phyloP scores from a whole-genome alignment of 495 filamentous ascomycete species.

The Symbiotaphrina buchneri region DNA sequence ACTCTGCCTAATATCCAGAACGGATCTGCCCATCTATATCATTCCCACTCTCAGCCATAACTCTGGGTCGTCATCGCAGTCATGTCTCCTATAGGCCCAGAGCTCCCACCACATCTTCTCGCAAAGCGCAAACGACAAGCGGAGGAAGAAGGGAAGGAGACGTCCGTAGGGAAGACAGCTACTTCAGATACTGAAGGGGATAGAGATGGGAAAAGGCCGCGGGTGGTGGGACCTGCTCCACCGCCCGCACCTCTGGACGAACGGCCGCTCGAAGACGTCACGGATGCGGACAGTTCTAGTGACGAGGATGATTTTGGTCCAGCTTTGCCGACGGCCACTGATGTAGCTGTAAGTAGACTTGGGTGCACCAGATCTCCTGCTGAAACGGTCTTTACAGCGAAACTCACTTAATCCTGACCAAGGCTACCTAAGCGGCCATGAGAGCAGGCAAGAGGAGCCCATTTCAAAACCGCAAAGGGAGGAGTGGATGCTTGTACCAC shows the following conservation, averaged over 20 bases:
- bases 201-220: constrained; percentile 2
- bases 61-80: too few species aligned
- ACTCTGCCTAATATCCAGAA: too few species aligned
- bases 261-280: constrained; percentile 13
- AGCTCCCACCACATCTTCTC: constrained; percentile 11
- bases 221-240: constrained; percentile 22
- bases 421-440: constrained; percentile 6
- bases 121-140: constrained; percentile 15
- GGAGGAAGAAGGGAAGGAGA: constrained; percentile 10
- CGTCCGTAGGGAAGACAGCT: constrained; percentile 1
- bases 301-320: constrained; percentile 48
- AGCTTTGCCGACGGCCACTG: constrained; percentile 37
- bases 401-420: constrained; percentile 9
- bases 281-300: constrained; percentile 5
- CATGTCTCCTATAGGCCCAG: constrained; percentile 3
- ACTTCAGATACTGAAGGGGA: too few species aligned
- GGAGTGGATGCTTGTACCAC: constrained; percentile 89
- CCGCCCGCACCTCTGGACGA: constrained; percentile 30
- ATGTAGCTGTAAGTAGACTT: constrained; percentile 8
- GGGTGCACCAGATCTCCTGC: not conserved
- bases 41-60: not conserved
- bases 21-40: too few species aligned
- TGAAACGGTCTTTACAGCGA: constrained; percentile 3
- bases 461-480: constrained; percentile 41
- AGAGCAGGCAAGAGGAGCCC: constrained; percentile 12